A percentile compares a stretch with the other conserved stretches of the same genome.
phyloP scores from a whole-genome alignment of 768 basidiomycete genomes.

The Serendipita sp. region DNA sequence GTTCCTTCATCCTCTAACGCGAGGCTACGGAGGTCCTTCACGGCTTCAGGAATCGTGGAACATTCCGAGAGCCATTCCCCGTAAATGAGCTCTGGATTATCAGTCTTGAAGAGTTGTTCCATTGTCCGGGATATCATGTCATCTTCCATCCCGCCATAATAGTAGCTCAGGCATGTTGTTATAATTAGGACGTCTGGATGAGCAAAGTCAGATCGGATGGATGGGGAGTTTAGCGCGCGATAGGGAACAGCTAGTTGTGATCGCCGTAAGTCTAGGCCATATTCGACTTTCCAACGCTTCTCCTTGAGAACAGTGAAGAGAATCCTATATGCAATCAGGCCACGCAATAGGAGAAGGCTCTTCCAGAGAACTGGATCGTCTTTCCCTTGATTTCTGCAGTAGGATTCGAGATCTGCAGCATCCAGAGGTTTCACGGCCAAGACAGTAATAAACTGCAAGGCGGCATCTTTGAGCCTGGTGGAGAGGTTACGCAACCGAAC shows the following conservation, averaged over 20 bases:
- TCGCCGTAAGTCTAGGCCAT: constrained; percentile 28
- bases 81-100: constrained; percentile 29
- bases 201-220: constrained; percentile 32
- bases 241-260: constrained; percentile 35
- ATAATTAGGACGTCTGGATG: constrained; percentile 34
- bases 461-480: constrained; percentile 10
- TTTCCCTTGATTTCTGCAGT: constrained; percentile 7
- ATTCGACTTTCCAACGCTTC: constrained; percentile 35
- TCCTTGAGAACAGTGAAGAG: constrained; percentile 23
- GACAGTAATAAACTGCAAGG: constrained; percentile 16
- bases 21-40: constrained; percentile 24
- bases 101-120: constrained; percentile 22
- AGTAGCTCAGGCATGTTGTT: constrained; percentile 33
- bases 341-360: constrained; percentile 28
- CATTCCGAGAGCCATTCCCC: constrained; percentile 19
- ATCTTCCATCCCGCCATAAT: constrained; percentile 29
- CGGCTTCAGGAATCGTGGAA: constrained; percentile 15
- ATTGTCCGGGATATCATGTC: constrained; percentile 25
- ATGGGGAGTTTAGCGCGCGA: constrained; percentile 33
- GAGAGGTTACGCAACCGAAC: constrained; percentile 1
- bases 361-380: not conserved
- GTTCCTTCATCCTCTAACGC: constrained; percentile 27
- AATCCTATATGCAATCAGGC: constrained; percentile 28
- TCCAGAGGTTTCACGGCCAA: not conserved
- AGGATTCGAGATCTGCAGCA: constrained; percentile 10